Base-by-base conservation (phyloP, 1,284 basidiomycete species). In the Xerocomus cyaneibrunnescens region DNA sequence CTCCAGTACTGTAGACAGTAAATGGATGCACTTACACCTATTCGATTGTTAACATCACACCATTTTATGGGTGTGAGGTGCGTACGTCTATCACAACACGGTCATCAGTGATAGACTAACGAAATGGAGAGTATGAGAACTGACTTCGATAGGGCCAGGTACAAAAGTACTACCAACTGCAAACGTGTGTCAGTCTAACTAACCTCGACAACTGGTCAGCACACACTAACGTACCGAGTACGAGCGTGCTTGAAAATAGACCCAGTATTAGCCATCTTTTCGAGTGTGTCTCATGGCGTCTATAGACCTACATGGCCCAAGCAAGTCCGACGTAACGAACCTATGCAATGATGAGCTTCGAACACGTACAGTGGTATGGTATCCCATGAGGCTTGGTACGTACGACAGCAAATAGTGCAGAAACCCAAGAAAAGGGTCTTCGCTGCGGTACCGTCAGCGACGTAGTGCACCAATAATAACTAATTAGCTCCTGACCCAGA, bases 21-120 rank as follows among this genome's bases (percentile, higher is more conserved):
- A 40, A 38, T 9, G 3, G 21, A 8, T 12, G 5, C 7, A n/a
- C 50, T 30, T 51, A 51, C 50, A 51, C 32, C 50, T 51, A 32
- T 21, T 23, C 21, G 16, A 35, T 4, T 0, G 13, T 51, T 19
- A 41, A 7, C 5, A 3, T 3, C 13, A 22, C 16, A 9, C 31
- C 7, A 13, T 12, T 7, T 7, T 14, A 35, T 5, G 6, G 22
- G 19, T 22, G 3, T 14, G 5, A 9, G 9, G n/a, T 22, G 49
- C 50, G 2, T 25, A 51, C 50, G 14, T 13, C 50, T 51, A 19
- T 39, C 6, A 34, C 9, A 25, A 17, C 23, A 35, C 9, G 8
- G n/a, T 17, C 22, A 25, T 31, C 10, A 50, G n/a, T 21, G 5
- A 32, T 8, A 13, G 13, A 17, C 22, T 23, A 13, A 8, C 25